These are phyloP conservation scores for Phytophthora lateralis DNA, from an alignment of 352 stramenopile species.

Conservation along the genomic window DNA sequence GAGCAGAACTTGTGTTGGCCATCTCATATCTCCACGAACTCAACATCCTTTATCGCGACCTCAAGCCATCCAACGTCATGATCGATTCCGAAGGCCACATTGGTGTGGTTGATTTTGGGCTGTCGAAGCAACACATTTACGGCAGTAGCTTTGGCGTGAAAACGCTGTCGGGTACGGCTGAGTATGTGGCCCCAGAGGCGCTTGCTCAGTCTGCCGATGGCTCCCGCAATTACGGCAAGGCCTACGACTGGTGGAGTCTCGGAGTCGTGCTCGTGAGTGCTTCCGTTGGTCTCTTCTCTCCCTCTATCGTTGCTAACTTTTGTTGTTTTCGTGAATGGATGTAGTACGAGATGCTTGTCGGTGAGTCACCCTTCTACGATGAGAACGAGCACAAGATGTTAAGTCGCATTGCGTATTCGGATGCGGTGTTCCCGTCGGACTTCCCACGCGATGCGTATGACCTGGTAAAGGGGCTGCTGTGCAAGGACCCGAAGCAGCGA, in stretches of 20 bases:
- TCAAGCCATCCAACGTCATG: constrained; percentile 92
- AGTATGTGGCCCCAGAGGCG: constrained; percentile 88
- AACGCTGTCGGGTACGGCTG: constrained; percentile 83
- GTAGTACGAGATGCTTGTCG: constrained; percentile 89
- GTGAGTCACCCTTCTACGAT: constrained; percentile 89
- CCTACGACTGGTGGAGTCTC: constrained; percentile 91
- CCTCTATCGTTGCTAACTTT: constrained; percentile 10
- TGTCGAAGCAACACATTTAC: constrained; percentile 91
- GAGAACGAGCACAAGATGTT: constrained; percentile 91
- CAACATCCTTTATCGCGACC: constrained; percentile 89
- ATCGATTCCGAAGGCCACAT: constrained; percentile 90
- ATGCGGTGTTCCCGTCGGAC: constrained; percentile 75
- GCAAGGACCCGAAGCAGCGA: constrained; percentile 72
- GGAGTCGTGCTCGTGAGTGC: constrained; percentile 82
- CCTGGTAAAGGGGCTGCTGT: constrained; percentile 73
- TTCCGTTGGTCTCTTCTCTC: constrained; percentile 1
- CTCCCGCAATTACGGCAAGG: constrained; percentile 86
- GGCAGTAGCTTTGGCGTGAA: constrained; percentile 86
- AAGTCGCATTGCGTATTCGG: constrained; percentile 77
- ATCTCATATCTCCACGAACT: constrained; percentile 91
- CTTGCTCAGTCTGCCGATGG: constrained; percentile 82
- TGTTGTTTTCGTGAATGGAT: constrained; percentile 21
- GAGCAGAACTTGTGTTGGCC: constrained; percentile 84
- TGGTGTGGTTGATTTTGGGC: constrained; percentile 87
- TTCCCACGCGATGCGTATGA: constrained; percentile 81